phyloP scores from a whole-genome alignment of 169 alveolate species.

The Toxoplasma gondii region DNA sequence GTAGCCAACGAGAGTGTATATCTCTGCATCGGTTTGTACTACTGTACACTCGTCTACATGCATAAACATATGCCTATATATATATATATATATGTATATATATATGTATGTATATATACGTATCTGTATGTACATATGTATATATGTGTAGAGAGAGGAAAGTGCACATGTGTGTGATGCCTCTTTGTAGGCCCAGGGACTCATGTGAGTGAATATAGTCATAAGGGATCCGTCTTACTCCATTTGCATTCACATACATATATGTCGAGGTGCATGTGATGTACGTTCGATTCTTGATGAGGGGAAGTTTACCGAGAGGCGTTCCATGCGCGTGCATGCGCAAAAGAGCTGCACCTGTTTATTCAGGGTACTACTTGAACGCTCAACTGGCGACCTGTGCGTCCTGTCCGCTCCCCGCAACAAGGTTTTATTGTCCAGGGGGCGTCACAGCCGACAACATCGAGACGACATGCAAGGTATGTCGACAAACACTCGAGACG shows the following conservation, averaged over 20 bases:
- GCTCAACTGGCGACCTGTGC: background rate
- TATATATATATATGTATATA: background rate
- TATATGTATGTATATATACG: background rate
- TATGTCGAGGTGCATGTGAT: too few species aligned
- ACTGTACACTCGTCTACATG: background rate
- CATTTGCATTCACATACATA: too few species aligned
- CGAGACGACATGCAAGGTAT: background rate
- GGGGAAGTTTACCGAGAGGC: too few species aligned
- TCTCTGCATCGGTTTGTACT: background rate
- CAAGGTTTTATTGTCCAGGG: background rate
- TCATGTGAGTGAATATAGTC: too few species aligned
- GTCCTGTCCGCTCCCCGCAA: background rate
- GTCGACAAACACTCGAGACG: background rate
- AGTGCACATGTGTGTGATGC: too few species aligned
- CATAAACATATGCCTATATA: background rate
- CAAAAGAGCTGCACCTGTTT: background rate
- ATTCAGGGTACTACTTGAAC: background rate
- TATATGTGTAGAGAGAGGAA: too few species aligned
- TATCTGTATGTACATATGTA: too few species aligned
- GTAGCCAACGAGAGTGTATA: background rate
- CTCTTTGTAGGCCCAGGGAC: too few species aligned
- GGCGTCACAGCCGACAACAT: background rate
- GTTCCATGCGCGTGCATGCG: background rate
- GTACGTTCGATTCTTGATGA: too few species aligned
- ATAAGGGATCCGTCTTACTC: too few species aligned